Evolutionary conservation across 73 alveolate genomes (phyloP).

Genomic region (Paramecium octaurelia): DNA sequence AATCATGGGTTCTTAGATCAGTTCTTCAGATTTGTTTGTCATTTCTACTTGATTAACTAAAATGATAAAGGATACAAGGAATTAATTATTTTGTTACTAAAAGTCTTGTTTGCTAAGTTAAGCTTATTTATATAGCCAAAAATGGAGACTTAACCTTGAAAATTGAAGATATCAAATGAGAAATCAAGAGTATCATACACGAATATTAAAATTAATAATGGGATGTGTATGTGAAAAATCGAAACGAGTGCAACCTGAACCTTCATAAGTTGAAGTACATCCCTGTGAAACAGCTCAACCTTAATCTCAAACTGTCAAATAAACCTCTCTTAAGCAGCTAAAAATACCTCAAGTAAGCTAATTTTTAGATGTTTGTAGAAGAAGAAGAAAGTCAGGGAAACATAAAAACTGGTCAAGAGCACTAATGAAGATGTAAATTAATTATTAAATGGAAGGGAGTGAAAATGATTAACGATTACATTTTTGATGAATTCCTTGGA

Average conservation of each 20-base stretch:
- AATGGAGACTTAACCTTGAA: constrained; percentile 70
- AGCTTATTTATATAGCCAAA: constrained; percentile 69
- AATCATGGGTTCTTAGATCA: constrained; percentile 64
- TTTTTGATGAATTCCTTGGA: constrained; percentile 49
- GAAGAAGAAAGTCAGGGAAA: neutral
- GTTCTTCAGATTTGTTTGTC: constrained; percentile 50
- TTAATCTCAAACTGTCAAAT: neutral
- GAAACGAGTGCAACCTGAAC: neutral
- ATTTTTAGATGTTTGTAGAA: neutral
- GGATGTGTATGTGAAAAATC: constrained; percentile 12
- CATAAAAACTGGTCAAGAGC: neutral
- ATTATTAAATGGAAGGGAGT: neutral
- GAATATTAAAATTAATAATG: neutral
- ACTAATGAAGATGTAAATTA: neutral
- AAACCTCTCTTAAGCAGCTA: neutral
- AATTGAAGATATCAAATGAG: constrained; percentile 39
- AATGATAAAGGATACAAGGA: neutral
- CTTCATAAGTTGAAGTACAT: neutral
- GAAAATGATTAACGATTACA: constrained; percentile 50
- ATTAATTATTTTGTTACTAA: constrained; percentile 27
- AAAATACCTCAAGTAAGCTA: neutral
- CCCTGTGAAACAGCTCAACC: neutral
- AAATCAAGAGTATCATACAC: neutral
- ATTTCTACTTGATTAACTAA: constrained; percentile 54
- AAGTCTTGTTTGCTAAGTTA: constrained; percentile 52